A percentile compares a stretch with the other conserved stretches of the same genome.
These are phyloP conservation scores for Fremontodendron californicum DNA, from an alignment of 345 rosid species.

Conservation along the genomic window DNA sequence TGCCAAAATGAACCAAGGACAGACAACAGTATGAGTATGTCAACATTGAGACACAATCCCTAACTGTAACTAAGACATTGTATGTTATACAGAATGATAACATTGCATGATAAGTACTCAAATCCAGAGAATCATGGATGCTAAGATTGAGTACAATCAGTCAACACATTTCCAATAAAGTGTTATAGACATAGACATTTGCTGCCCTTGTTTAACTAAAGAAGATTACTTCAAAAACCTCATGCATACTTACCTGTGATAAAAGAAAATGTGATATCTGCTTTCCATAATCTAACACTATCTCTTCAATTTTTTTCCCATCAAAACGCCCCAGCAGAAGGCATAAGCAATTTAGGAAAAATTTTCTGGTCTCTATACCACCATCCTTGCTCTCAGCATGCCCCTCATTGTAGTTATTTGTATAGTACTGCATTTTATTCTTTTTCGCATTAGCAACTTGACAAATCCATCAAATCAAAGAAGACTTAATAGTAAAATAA, in stretches of 20 bases:
- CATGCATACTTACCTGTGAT: conserved; percentile 52
- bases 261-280: conserved; percentile 61
- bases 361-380: conserved; percentile 63
- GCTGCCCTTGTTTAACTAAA: background rate
- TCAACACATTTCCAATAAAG: background rate
- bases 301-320: conserved; percentile 55
- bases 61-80: background rate
- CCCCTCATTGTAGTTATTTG: conserved; percentile 48
- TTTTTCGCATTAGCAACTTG: conserved; percentile 29
- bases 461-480: conserved; percentile 20
- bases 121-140: background rate
- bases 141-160: background rate
- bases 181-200: background rate
- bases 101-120: background rate
- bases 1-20: conserved; percentile 26
- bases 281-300: conserved; percentile 53
- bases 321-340: conserved; percentile 84
- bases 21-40: conserved; percentile 15
- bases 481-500: conserved; percentile 6
- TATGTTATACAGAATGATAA: background rate
- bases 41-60: conserved; percentile 10
- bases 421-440: conserved; percentile 50
- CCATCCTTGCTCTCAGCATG: conserved; percentile 37
- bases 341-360: conserved; percentile 83
- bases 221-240: background rate